Percentiles rank a stretch among this genome's conserved stretches.
Evolutionary conservation across 2,329 filamentous ascomycete genomes (phyloP).

Genomic region (Teratosphaeria epicoccoides): DNA sequence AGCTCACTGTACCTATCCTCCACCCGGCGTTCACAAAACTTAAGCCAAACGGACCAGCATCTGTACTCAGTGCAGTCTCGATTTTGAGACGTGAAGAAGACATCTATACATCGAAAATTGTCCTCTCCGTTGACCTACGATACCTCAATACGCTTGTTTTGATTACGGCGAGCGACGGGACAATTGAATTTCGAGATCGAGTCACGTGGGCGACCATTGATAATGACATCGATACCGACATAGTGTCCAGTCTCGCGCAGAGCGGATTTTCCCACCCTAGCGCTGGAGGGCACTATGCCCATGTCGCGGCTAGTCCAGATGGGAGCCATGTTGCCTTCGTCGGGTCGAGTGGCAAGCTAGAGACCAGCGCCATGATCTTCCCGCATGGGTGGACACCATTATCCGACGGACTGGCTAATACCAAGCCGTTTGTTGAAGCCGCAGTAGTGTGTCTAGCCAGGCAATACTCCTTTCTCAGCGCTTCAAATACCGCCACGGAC

Average conservation of each 20-base stretch:
- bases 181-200: conserved; percentile 68
- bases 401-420: conserved; percentile 19
- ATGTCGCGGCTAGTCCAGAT: conserved; percentile 39
- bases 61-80: conserved; percentile 21
- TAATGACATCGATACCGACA: conserved; percentile 52
- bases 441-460: conserved; percentile 25
- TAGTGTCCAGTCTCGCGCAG: conserved; percentile 61
- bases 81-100: conserved; percentile 57
- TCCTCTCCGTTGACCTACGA: conserved; percentile 57
- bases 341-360: conserved; percentile 33
- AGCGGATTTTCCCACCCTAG: conserved; percentile 61
- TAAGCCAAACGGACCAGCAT: conserved; percentile 13
- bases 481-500: conserved; percentile 37
- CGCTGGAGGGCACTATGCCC: conserved; percentile 45
- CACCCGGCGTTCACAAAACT: conserved; percentile 29
- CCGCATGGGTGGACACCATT: conserved; percentile 20
- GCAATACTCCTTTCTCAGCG: conserved; percentile 25
- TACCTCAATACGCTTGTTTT: conserved; percentile 63
- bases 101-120: conserved; percentile 56
- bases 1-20: conserved; percentile 33
- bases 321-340: conserved; percentile 36
- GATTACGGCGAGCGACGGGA: conserved; percentile 68
- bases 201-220: conserved; percentile 57
- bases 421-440: conserved; percentile 18
- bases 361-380: conserved; percentile 20